A percentile compares a stretch with the other conserved stretches of the same genome.
phyloP scores from a whole-genome alignment of 2,329 filamentous ascomycete genomes.

The Fusarium sp. region DNA sequence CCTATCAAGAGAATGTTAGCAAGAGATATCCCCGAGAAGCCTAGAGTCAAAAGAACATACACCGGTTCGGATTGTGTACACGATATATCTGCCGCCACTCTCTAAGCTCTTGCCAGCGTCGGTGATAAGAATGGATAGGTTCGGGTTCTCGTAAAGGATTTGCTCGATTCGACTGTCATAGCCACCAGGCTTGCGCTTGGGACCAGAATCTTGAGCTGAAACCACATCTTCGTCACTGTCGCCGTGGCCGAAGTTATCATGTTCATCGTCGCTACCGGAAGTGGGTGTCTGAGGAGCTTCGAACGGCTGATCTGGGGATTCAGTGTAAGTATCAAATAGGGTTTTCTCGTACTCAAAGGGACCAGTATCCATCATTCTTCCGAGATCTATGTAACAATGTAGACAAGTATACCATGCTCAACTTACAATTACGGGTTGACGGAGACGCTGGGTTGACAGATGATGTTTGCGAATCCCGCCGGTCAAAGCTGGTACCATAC shows the following conservation, averaged over 20 bases:
- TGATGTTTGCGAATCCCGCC: conserved; percentile 80
- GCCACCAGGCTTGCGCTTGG: conserved; percentile 79
- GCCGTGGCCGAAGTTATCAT: conserved; percentile 44
- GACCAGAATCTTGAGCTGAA: conserved; percentile 55
- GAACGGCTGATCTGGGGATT: conserved; percentile 54
- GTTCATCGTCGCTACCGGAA: conserved; percentile 72
- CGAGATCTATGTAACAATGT: background rate
- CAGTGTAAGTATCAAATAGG: conserved; percentile 20
- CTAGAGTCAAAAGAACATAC: conserved; percentile 60
- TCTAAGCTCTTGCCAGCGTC: conserved; percentile 96
- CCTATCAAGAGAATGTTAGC: conserved; percentile 60
- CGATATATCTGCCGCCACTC: conserved; percentile 91
- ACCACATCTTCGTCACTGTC: conserved; percentile 60
- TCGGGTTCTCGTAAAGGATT: conserved; percentile 93
- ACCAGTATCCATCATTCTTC: conserved; percentile 11
- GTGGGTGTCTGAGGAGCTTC: conserved; percentile 76
- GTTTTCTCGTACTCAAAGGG: conserved; percentile 1
- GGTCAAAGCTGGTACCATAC: conserved; percentile 89
- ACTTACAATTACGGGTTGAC: conserved; percentile 65
- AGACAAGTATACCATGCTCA: conserved; percentile 9
- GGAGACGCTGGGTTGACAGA: conserved; percentile 73
- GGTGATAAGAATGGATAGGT: conserved; percentile 88
- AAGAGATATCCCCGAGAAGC: background rate
- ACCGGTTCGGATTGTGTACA: conserved; percentile 95
- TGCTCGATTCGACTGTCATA: conserved; percentile 98